A percentile compares a stretch with the other conserved stretches of the same genome.
phyloP scores from a whole-genome alignment of 192 early-diverging fungal species.

The Martensiomyces pterosporus region DNA sequence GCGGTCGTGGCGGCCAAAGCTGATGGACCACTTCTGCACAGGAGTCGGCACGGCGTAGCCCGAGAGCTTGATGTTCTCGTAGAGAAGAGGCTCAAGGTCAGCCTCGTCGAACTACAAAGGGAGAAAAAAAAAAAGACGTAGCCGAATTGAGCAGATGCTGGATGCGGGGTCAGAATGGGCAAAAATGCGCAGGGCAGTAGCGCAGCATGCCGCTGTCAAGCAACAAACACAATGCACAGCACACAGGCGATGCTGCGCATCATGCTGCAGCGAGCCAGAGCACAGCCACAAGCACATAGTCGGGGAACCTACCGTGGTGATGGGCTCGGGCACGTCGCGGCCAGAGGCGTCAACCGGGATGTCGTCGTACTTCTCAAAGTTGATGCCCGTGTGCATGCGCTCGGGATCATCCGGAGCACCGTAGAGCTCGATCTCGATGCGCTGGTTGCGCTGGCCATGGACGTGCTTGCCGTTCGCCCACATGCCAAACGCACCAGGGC shows the following conservation, averaged over 20 bases:
- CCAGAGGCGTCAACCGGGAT: constrained; percentile 93
- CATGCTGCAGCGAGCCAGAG: no score
- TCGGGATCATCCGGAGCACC: constrained; percentile 68
- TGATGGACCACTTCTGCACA: constrained; percentile 91
- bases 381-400: constrained; percentile 86
- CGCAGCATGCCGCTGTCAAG: no score
- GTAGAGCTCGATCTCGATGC: constrained; percentile 77
- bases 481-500: constrained; percentile 52
- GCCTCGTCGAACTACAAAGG: constrained; percentile 69
- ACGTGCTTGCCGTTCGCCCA: constrained; percentile 80
- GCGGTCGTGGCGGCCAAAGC: constrained; percentile 72
- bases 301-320: constrained; percentile 34
- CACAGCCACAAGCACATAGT: constrained; percentile 2
- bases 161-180: no score
- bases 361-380: constrained; percentile 99
- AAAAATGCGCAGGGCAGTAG: no score
- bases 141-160: no score
- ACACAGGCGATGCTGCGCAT: no score
- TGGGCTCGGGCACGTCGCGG: constrained; percentile 61
- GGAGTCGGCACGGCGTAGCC: constrained; percentile 89
- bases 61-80: constrained; percentile 85
- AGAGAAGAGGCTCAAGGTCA: constrained; percentile 77
- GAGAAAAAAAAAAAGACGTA: no score
- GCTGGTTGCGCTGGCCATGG: constrained; percentile 70
- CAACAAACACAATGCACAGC: neutral